Percentiles rank a stretch among this genome's conserved stretches.
Conservation (phyloP, 2,329 filamentous ascomycete genomes). For the Capronia epimyces region DNA sequence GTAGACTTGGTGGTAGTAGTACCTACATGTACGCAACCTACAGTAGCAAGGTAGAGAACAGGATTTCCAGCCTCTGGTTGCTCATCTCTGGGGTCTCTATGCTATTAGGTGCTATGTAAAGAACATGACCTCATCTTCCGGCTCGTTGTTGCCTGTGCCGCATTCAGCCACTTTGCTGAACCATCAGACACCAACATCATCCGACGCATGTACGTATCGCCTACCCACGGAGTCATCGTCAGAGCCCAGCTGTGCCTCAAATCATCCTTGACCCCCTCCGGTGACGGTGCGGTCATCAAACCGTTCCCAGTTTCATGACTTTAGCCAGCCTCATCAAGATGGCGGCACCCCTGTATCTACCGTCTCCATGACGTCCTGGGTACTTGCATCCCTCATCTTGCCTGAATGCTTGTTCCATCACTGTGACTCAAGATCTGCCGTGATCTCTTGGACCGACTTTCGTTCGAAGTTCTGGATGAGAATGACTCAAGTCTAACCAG, state of each 20-base stretch:
- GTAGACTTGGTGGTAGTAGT: too few relatives aligned
- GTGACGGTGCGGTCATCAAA: too few relatives aligned
- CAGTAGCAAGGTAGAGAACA: too few relatives aligned
- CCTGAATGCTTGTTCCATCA: background rate
- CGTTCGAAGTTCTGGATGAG: background rate
- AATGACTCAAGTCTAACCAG: background rate
- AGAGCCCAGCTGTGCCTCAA: too few relatives aligned
- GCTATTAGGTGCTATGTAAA: too few relatives aligned
- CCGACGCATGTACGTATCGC: too few relatives aligned
- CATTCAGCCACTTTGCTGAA: slow-evolving; percentile 1
- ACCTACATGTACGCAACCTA: too few relatives aligned
- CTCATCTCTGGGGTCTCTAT: too few relatives aligned
- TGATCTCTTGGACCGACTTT: background rate
- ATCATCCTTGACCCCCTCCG: too few relatives aligned
- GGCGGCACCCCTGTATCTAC: background rate
- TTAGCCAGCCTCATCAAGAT: background rate
- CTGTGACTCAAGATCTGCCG: background rate
- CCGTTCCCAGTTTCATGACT: background rate
- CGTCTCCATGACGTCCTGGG: background rate
- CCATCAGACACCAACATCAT: too few relatives aligned
- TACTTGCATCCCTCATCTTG: background rate
- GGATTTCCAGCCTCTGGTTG: background rate
- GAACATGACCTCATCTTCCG: slow-evolving; percentile 12
- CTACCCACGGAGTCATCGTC: too few relatives aligned
- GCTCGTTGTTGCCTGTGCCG: slow-evolving; percentile 1